phyloP scores from a whole-genome alignment of 2,329 filamentous ascomycete species.

The Colletotrichum sp. region DNA sequence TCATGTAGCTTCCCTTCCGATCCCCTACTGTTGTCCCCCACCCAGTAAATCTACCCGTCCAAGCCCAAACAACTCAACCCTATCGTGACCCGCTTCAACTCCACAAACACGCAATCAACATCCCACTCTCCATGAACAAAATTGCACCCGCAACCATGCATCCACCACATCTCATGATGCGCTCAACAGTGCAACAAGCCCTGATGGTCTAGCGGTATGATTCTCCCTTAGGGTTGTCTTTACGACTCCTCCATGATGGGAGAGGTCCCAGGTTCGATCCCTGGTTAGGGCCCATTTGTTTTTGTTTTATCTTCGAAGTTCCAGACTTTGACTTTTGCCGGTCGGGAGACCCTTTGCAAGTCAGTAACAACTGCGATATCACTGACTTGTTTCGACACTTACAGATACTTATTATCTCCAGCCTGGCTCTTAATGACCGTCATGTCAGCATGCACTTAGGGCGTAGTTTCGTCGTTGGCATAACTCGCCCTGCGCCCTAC shows the following conservation, averaged over 20 bases:
- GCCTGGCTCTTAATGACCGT: neutral
- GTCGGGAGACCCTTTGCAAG: neutral
- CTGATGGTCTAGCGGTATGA: neutral
- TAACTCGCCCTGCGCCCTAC: neutral
- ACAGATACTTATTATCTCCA: neutral
- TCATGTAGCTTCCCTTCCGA: neutral
- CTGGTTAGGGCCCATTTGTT: neutral
- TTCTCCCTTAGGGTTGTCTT: neutral
- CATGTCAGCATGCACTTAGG: neutral
- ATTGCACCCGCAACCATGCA: rapidly evolving
- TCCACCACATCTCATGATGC: neutral
- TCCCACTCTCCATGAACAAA: neutral
- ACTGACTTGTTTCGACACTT: neutral
- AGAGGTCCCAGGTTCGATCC: neutral
- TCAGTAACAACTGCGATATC: neutral
- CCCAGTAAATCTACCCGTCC: neutral
- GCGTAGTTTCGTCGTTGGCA: neutral
- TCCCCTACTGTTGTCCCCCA: neutral
- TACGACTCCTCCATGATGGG: neutral
- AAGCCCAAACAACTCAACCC: neutral
- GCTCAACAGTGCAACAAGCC: neutral
- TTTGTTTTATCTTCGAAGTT: neutral
- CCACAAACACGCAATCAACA: neutral
- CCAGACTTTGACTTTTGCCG: neutral
- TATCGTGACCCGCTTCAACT: neutral